Evolutionary conservation across 1,139 yeast species (phyloP), one percentile per base, ranked within the genome.

Genomic region (Wickerhamomyces sp.): DNA sequence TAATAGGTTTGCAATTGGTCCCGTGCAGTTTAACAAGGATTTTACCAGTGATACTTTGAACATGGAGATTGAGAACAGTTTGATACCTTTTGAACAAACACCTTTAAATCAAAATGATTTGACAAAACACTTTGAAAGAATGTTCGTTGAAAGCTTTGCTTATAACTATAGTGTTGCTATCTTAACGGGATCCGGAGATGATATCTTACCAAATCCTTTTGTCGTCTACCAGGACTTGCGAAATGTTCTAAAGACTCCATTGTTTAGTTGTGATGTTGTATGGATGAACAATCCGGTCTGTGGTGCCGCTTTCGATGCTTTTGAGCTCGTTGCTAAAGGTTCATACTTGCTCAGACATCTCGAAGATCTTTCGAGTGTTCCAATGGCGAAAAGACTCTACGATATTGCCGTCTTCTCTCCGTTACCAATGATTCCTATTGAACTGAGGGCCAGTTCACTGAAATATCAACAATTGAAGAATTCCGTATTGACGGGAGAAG

Each of bases 241-340:
- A 17, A 44, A 45, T 4, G 53, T 59, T 40, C 45, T 66, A 22
- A 49, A 54, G 15, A 49, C 52, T 4, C 62, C 66, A 1, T 42
- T 65, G 2, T 62, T 58, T 35, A 45, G 46, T 16, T 54, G 61
- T 34, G 56, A 50, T 16, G 49, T 49, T 24, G 38, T 46, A 4
- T 65, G 68, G 68, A 50, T 63, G 52, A 55, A 56, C 30, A 57
- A 62, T 32, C 68, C 68, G 1, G 52, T 64, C 1, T 42, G 56
- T 27, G 68, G 67, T 2, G 59, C 66, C 8, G 49, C 61, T 4
- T 43, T 58, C 11, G 59, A 55, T 20, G 56, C 62, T 26, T 62
- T 58, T 44, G 73, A 68, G 38, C 49, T 63, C 9, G 49, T 59
- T 10, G 62, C 68, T 16, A 69, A 70, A 40, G 52, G 65, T 3